Percentiles rank a stretch among this genome's conserved stretches.
Conservation (phyloP, 352 stramenopile species). For the Globisporangium carolinianum region DNA sequence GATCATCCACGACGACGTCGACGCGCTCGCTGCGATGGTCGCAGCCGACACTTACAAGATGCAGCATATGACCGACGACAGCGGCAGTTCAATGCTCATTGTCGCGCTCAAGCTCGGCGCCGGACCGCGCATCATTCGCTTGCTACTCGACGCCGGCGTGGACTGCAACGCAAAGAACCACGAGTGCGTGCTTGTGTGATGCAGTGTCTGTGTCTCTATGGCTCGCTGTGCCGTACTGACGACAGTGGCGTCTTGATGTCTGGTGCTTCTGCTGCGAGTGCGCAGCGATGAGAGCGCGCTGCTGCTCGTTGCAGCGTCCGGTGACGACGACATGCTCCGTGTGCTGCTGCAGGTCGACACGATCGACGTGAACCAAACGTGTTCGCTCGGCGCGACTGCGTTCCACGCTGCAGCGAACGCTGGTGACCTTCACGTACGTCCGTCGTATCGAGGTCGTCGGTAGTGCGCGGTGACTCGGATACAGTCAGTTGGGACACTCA, state of each 20-base stretch:
- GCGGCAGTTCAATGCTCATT: constrained; percentile 50
- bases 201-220: too few species aligned
- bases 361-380: constrained; percentile 38
- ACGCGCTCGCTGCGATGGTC: constrained; percentile 16
- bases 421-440: constrained; percentile 30
- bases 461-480: background rate
- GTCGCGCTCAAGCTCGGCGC: constrained; percentile 34
- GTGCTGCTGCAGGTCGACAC: constrained; percentile 16
- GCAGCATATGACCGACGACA: constrained; percentile 18
- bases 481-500: background rate
- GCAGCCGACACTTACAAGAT: background rate
- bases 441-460: background rate
- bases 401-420: constrained; percentile 56
- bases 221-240: background rate
- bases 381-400: constrained; percentile 36
- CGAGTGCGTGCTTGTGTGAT: constrained; percentile 27
- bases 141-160: constrained; percentile 26
- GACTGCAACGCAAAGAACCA: constrained; percentile 45
- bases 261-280: background rate
- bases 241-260: too few species aligned
- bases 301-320: constrained; percentile 47
- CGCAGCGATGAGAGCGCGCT: constrained; percentile 42
- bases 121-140: constrained; percentile 15
- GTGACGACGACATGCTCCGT: constrained; percentile 23
- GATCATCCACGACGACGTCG: constrained; percentile 16